A percentile compares a stretch with the other conserved stretches of the same genome.
phyloP scores from a whole-genome alignment of 2,329 filamentous ascomycete species.

The Pseudocercospora fuligena region DNA sequence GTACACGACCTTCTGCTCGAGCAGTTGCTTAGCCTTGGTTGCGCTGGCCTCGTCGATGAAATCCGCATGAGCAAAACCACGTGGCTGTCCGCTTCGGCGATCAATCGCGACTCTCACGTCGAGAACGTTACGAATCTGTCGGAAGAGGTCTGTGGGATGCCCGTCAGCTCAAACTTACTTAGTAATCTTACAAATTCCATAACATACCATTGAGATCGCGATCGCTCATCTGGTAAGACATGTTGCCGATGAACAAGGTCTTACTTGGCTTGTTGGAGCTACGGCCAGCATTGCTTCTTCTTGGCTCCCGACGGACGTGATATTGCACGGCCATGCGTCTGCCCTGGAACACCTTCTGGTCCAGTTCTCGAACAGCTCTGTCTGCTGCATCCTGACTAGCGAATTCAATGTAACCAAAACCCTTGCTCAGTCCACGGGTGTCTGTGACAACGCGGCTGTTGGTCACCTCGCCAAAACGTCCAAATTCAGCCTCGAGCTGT shows the following conservation, averaged over 20 bases:
- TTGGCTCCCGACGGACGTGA: conserved; percentile 43
- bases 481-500: conserved; percentile 64
- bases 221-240: conserved; percentile 85
- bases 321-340: conserved; percentile 68
- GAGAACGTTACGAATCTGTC: conserved; percentile 68
- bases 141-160: conserved; percentile 64
- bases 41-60: conserved; percentile 73
- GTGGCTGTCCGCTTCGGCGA: conserved; percentile 75
- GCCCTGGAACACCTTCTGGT: conserved; percentile 67
- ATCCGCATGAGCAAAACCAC: conserved; percentile 84
- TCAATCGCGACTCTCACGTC: conserved; percentile 85
- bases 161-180: not conserved
- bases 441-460: conserved; percentile 64
- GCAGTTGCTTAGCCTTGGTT: conserved; percentile 59
- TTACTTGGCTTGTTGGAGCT: conserved; percentile 55
- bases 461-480: conserved; percentile 61
- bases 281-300: not conserved
- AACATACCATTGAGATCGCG: conserved; percentile 69
- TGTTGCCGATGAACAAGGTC: conserved; percentile 82
- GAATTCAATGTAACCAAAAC: conserved; percentile 71
- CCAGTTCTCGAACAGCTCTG: conserved; percentile 61
- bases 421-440: conserved; percentile 68
- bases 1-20: conserved; percentile 65
- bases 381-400: conserved; percentile 58
- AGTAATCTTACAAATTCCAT: not conserved